Evolutionary conservation across 2,329 filamentous ascomycete genomes (phyloP).

Genomic region (Ceratocystis alfenasii): DNA sequence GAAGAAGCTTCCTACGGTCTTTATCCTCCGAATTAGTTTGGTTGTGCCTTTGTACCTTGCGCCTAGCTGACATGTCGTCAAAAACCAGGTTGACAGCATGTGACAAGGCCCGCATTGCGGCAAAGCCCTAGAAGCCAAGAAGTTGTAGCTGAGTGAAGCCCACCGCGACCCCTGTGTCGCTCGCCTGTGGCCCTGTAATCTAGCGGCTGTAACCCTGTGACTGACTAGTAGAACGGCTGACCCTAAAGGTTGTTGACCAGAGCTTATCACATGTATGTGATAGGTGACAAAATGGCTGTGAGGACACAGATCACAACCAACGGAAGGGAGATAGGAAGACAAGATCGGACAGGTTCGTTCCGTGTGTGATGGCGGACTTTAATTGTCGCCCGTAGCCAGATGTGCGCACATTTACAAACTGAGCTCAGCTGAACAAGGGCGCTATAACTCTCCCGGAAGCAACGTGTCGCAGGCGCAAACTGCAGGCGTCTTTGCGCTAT

Average conservation of each 20-base stretch:
- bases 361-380: neutral
- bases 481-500: neutral
- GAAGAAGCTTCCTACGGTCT: neutral
- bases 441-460: neutral
- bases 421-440: neutral
- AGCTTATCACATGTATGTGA: neutral
- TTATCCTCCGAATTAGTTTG: neutral
- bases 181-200: neutral
- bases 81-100: neutral
- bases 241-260: neutral
- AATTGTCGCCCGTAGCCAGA: no score
- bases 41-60: neutral
- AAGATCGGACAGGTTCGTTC: no score
- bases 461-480: neutral
- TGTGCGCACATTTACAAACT: neutral
- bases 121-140: neutral
- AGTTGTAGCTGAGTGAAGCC: neutral
- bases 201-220: neutral
- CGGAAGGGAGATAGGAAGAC: no score
- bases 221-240: neutral
- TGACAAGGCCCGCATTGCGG: neutral
- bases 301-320: neutral
- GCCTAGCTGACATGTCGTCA: slow-evolving; percentile 3
- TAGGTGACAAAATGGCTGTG: neutral
- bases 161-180: neutral